phyloP scores from a whole-genome alignment of 495 filamentous ascomycete species.

The Melanomma pulvis-pyrius region DNA sequence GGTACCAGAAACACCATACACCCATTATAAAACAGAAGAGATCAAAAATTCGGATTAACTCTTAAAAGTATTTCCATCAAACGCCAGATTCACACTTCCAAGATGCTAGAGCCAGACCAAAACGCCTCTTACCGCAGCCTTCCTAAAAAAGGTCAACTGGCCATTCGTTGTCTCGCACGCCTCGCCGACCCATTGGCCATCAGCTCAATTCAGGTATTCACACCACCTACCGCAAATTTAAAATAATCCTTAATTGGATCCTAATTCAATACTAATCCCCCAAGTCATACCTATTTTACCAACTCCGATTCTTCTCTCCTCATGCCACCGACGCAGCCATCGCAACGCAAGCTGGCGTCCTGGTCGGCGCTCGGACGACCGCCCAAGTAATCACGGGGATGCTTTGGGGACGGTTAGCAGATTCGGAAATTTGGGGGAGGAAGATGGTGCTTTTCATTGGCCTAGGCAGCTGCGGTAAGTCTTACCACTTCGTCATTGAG shows the following conservation, averaged over 20 bases:
- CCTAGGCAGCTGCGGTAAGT: slow-evolving; percentile 1
- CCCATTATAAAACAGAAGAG: no score
- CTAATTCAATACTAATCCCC: not conserved
- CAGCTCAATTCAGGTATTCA: slow-evolving; percentile 5
- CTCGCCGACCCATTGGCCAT: slow-evolving; percentile 9
- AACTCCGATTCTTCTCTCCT: slow-evolving; percentile 20
- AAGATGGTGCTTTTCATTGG: slow-evolving; percentile 21
- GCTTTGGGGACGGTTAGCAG: slow-evolving; percentile 23
- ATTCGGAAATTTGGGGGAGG: slow-evolving; percentile 7
- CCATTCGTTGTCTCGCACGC: slow-evolving; percentile 2
- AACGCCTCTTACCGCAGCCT: slow-evolving; percentile 9
- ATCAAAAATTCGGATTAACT: no score
- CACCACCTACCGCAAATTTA: not conserved
- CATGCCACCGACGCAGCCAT: not conserved
- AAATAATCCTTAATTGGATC: not conserved
- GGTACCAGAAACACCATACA: no score
- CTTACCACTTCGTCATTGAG: not conserved
- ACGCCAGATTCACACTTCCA: no score
- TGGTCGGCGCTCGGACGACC: slow-evolving; percentile 17
- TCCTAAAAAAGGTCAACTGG: slow-evolving; percentile 9
- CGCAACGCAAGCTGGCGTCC: slow-evolving; percentile 15
- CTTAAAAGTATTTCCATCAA: no score
- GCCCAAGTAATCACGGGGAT: slow-evolving; percentile 21
- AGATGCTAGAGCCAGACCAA: no score
- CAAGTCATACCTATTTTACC: slow-evolving; percentile 25